Percentiles rank a stretch among this genome's conserved stretches.
Evolutionary conservation across 345 rosid genomes (phyloP).

Genomic region (Acer saccharum): DNA sequence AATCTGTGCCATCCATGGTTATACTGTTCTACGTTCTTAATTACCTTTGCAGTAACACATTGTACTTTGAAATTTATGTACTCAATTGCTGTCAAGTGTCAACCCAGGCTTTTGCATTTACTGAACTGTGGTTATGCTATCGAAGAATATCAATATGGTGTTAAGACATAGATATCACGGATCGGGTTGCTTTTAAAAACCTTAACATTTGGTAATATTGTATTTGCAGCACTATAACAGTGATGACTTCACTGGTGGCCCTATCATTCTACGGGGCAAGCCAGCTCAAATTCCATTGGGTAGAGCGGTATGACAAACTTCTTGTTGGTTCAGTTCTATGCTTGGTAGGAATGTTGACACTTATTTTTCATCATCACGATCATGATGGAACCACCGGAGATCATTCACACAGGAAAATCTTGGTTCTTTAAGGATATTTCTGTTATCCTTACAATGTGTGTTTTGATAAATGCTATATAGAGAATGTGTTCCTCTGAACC

Average conservation of each 20-base stretch:
- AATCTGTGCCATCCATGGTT: background rate
- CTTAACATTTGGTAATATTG: constrained; percentile 22
- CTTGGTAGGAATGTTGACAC: constrained; percentile 88
- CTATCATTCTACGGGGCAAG: constrained; percentile 97
- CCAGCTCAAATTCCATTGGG: constrained; percentile 97
- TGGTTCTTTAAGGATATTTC: constrained; percentile 35
- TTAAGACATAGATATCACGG: background rate
- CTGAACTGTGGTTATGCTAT: background rate
- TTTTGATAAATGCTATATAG: background rate
- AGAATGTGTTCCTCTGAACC: background rate
- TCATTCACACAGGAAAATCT: constrained; percentile 70
- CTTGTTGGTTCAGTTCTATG: constrained; percentile 95
- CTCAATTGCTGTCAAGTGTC: background rate
- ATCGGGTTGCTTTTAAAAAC: background rate
- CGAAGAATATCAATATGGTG: background rate
- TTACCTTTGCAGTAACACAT: background rate
- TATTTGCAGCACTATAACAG: constrained; percentile 76
- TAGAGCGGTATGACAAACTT: constrained; percentile 92
- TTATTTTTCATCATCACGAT: constrained; percentile 83
- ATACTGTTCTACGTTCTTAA: background rate
- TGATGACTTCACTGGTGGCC: constrained; percentile 97
- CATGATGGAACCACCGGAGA: constrained; percentile 43
- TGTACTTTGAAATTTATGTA: background rate
- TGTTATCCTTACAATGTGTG: background rate
- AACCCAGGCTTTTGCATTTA: background rate